Base-by-base conservation (phyloP, 169 alveolate genomes). In the Plasmodium knowlesi region DNA sequence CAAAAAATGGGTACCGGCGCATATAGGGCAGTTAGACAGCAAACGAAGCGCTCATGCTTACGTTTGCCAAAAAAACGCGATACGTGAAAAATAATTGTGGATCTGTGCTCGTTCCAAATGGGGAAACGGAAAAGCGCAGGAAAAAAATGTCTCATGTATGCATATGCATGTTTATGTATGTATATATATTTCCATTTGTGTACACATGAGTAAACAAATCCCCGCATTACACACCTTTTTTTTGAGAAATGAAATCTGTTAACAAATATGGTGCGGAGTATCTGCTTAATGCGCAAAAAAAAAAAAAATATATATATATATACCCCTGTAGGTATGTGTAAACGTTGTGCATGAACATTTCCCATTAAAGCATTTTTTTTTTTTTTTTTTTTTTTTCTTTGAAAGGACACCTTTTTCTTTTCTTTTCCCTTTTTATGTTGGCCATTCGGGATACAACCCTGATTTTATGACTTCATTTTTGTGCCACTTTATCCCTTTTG, bases 321-420 rank as follows among this genome's bases (percentile, higher is more conserved):
- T 61, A 61, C 16, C 37, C 34, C 37, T 61, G 76, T 61, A 22
- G 28, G 16, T 22, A 61, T 25, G 34, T 61, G 76, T 61, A 61
- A 30, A 61, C 76, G 34, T 61, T 61, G 76, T 61, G 28, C 76
- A 12, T 61, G 16, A 61, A 34, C 34, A 61, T 16, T 10, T 19
- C 76, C 76, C 28, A 3, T 61, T 46, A 46, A 46, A 46, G 43
- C 61, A 30, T 78, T 37, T 25, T 32, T 43, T 78, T 78, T n/a
- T 78, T 78, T 78, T 37, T 78, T 32, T n/a, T 28, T 78, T 32
- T 78, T 78, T 34, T n/a, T n/a, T n/a, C n/a, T n/a, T n/a, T n/a
- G 46, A 0, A 9, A 14, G 12, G 57, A 19, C n/a, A 46, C 57
- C 57, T 34, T 78, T 30, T 78, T 37, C 76, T 61, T 61, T 25